Evolutionary conservation across 2,329 filamentous ascomycete species (phyloP), one percentile per base, ranked within the genome.

Genomic region (Aureobasidium zeae): DNA sequence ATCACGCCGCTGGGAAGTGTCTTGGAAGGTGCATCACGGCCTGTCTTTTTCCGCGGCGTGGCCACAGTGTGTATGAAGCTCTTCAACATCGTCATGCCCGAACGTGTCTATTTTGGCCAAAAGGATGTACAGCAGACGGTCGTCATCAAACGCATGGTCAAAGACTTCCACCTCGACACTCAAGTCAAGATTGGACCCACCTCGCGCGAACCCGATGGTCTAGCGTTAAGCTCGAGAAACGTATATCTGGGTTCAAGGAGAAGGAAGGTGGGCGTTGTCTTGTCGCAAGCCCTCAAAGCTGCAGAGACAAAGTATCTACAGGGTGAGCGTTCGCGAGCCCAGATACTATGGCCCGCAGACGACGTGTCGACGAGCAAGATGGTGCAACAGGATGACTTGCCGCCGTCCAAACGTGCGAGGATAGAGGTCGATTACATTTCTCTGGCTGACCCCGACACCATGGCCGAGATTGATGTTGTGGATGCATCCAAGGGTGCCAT

Each of bases 81-180:
- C 11, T 89, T 93, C 66, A 88, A 88, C 57, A 84, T 87, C 44
- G 79, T 86, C 33, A 72, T 77, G 51, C 82, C 86, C 3, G 81
- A 88, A 45, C 74, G 74, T 32, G 85, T 86, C 4, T 91, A 94
- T 66, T 95, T 98, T 68, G 91, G 91, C 3, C 91, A 96, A 63
- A 98, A 98, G 67, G 91, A 98, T 62, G 79, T 95, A 15, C 91
- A 98, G 69, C 91, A 98, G 66, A 94, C 87, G 0, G 84, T 94
- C 13, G 76, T 98, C 9, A 84, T 98, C 56, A 80, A 77, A 56
- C 78, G 83, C 32, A 79, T 98, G 76, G 83, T 95, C 22, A 73
- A 78, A 52, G 91, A 98, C 62, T 88, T 98, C 52, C 78, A 87
- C 60, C 63, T 96, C 29, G 77, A 84, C 28, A 83, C 78, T 3